Evolutionary conservation across 208 protist species (phyloP).

Genomic region (Tritrichomonas foetus): DNA sequence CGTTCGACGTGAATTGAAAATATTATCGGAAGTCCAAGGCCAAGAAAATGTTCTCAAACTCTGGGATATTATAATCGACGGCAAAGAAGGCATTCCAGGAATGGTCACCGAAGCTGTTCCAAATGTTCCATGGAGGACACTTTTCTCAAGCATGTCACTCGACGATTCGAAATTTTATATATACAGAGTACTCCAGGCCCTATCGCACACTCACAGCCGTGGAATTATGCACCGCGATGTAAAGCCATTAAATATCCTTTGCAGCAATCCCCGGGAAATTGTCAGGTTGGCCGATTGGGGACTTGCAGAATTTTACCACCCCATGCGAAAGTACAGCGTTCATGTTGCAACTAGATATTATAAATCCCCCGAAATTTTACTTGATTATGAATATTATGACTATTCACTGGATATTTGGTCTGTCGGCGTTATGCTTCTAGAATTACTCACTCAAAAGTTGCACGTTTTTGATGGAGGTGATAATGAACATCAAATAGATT

Average conservation of each 20-base stretch:
- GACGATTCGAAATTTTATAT: conserved; percentile 96
- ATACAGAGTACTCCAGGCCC: conserved; percentile 79
- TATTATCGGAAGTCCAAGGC: neutral
- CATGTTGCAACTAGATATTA: conserved; percentile 49
- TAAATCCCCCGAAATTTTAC: conserved; percentile 50
- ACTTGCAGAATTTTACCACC: conserved; percentile 54
- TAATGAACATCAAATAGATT: conserved; percentile 43
- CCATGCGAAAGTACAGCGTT: conserved; percentile 49
- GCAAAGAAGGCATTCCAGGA: conserved; percentile 26
- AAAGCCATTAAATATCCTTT: conserved; percentile 34
- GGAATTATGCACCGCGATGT: conserved; percentile 89
- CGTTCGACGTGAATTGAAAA: conserved; percentile 64
- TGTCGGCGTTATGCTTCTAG: conserved; percentile 43
- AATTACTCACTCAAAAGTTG: conserved; percentile 48
- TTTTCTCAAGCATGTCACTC: conserved; percentile 89
- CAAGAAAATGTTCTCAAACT: neutral
- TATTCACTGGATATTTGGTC: conserved; percentile 54
- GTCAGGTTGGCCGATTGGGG: conserved; percentile 47
- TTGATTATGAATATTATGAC: conserved; percentile 48
- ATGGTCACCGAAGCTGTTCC: conserved; percentile 6
- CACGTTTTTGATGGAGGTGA: conserved; percentile 51
- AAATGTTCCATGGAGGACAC: conserved; percentile 63
- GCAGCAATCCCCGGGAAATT: neutral
- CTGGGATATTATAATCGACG: neutral
- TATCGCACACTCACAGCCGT: conserved; percentile 49